These are phyloP conservation scores for Decorospora gaudefroyi DNA, from an alignment of 2,329 filamentous ascomycete species.

Conservation along the genomic window DNA sequence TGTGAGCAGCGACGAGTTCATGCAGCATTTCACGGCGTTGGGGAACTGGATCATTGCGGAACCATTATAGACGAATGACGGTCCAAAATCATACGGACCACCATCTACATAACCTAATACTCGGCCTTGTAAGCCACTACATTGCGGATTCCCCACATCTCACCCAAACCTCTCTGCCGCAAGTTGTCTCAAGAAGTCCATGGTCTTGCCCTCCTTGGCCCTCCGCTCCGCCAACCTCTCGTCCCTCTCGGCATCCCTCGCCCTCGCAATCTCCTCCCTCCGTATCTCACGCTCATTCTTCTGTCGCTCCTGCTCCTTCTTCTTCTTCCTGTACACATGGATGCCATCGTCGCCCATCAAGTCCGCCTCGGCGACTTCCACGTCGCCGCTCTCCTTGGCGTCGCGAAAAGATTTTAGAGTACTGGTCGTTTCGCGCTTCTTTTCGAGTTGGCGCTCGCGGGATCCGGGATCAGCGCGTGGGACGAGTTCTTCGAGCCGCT, in stretches of 20 bases:
- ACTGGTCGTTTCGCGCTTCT: conserved; percentile 72
- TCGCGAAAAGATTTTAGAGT: conserved; percentile 75
- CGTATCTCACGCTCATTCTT: conserved; percentile 84
- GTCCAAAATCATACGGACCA: neutral
- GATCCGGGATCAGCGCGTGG: conserved; percentile 84
- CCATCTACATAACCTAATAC: neutral
- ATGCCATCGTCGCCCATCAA: conserved; percentile 74
- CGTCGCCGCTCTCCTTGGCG: conserved; percentile 64
- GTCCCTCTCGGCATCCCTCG: conserved; percentile 77
- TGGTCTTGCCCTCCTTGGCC: conserved; percentile 80
- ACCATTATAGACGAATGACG: no score
- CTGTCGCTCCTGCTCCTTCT: conserved; percentile 67
- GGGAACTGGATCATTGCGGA: neutral
- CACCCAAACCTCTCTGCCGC: conserved; percentile 71
- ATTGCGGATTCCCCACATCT: no score
- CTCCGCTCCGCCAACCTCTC: conserved; percentile 71
- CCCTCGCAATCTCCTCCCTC: conserved; percentile 77
- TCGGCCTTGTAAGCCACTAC: no score
- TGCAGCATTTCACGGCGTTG: conserved; percentile 12
- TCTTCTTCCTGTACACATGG: conserved; percentile 68
- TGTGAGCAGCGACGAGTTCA: conserved; percentile 15
- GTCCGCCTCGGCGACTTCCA: conserved; percentile 71
- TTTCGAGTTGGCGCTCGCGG: conserved; percentile 83
- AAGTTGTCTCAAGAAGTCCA: conserved; percentile 77
- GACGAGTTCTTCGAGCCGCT: conserved; percentile 75